phyloP scores from a whole-genome alignment of 2,329 filamentous ascomycete species.

The Talaromyces sp. region DNA sequence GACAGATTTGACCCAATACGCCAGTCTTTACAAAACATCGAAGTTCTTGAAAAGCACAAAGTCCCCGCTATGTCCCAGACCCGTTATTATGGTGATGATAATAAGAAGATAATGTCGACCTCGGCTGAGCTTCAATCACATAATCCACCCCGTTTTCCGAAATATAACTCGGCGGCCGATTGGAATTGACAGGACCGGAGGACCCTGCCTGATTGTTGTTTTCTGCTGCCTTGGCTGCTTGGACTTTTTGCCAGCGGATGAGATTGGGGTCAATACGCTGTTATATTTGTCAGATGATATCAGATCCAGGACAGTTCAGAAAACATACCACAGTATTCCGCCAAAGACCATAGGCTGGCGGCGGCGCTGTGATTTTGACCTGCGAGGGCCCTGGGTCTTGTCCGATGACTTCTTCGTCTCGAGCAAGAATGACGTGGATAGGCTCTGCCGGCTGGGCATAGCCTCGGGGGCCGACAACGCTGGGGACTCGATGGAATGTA shows the following conservation, averaged over 20 bases:
- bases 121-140: conserved; percentile 60
- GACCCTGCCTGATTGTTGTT: background rate
- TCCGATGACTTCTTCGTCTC: conserved; percentile 65
- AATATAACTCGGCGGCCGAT: conserved; percentile 67
- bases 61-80: background rate
- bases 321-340: conserved; percentile 69
- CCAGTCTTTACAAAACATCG: background rate
- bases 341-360: conserved; percentile 83
- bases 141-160: conserved; percentile 72
- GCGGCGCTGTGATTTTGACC: conserved; percentile 52
- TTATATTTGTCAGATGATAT: background rate
- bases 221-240: conserved; percentile 1
- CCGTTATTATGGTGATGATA: background rate
- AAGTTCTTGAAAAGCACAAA: background rate
- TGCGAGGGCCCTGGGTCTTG: conserved; percentile 36
- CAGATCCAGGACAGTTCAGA: background rate
- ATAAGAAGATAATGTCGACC: conserved; percentile 41
- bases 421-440: conserved; percentile 68
- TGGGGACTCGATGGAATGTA: conserved; percentile 32
- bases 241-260: conserved; percentile 71
- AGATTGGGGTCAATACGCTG: conserved; percentile 73
- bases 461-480: conserved; percentile 52
- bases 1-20: background rate
- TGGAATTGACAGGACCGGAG: conserved; percentile 18
- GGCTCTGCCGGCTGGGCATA: conserved; percentile 67